Percentiles rank a stretch among this genome's conserved stretches.
phyloP scores from a whole-genome alignment of 495 filamentous ascomycete species.

The Daldinia bambusicola region DNA sequence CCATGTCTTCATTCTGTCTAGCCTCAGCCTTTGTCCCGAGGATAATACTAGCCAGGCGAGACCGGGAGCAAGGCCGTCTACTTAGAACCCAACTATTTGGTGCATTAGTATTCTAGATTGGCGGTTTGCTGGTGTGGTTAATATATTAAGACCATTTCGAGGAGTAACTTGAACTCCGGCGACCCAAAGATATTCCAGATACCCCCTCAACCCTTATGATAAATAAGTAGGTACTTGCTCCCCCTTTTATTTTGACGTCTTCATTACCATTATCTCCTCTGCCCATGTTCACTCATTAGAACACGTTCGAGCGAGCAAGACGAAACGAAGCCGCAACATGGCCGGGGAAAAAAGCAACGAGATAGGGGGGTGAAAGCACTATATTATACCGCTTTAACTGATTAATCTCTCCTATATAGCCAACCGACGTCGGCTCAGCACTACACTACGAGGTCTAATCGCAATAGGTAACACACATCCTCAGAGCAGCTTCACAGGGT shows the following conservation, averaged over 20 bases:
- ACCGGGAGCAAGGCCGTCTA: no score
- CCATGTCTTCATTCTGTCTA: no score
- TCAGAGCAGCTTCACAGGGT: conserved; percentile 35
- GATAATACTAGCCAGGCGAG: no score
- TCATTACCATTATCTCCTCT: not conserved
- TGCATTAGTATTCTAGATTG: no score
- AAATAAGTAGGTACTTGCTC: not conserved
- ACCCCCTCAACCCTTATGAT: no score
- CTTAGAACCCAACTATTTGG: no score
- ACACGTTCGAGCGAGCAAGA: not conserved
- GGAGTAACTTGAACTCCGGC: not conserved
- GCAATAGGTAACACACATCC: not conserved
- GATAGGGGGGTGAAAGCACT: no score
- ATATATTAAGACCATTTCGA: not conserved
- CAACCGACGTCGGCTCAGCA: not conserved
- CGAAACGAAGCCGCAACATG: not conserved
- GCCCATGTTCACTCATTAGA: not conserved
- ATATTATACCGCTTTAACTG: no score
- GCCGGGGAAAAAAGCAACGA: no score
- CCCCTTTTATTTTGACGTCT: not conserved
- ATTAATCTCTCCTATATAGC: not conserved
- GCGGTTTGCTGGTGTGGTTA: not conserved
- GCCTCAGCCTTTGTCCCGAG: no score
- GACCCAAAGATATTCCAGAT: not conserved
- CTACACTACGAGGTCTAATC: not conserved